A percentile compares a stretch with the other conserved stretches of the same genome.
Conservation (phyloP, 192 early-diverging fungal species). For the Backusella mclennaniae region DNA sequence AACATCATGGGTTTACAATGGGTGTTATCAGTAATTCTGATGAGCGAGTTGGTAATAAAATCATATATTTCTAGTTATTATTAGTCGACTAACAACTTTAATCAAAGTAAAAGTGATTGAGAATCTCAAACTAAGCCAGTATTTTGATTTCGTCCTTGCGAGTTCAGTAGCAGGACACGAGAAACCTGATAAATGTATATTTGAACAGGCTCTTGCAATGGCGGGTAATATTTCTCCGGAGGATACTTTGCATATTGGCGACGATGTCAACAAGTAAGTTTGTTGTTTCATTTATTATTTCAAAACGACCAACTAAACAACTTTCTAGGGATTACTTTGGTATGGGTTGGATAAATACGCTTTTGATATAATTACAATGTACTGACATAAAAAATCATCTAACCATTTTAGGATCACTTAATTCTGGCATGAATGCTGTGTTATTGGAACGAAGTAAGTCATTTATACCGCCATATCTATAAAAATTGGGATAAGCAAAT, state of each 20-base stretch:
- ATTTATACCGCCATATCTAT: too few relatives aligned
- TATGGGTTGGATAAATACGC: not conserved
- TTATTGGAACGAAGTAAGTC: constrained; percentile 26
- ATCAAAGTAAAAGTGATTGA: constrained; percentile 30
- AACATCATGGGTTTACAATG: constrained; percentile 43
- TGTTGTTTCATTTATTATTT: not conserved
- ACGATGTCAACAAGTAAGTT: constrained; percentile 45
- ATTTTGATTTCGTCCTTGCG: constrained; percentile 59
- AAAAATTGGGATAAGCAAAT: not conserved
- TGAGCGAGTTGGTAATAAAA: constrained; percentile 44
- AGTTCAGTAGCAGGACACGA: constrained; percentile 52
- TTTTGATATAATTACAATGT: not conserved
- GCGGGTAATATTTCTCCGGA: constrained; percentile 30
- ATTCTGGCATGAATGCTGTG: constrained; percentile 32
- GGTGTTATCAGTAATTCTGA: constrained; percentile 66
- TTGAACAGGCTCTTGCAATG: constrained; percentile 48
- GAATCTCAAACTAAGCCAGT: constrained; percentile 39
- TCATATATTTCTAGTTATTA: not conserved
- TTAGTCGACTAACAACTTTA: not conserved
- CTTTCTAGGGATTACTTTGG: constrained; percentile 24
- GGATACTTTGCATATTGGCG: constrained; percentile 61
- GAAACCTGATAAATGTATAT: constrained; percentile 54
- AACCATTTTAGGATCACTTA: constrained; percentile 17
- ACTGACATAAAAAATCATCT: not conserved
- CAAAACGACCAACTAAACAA: not conserved